Conservation (phyloP, 129 eudicot species). For the Glebionis coronaria region DNA sequence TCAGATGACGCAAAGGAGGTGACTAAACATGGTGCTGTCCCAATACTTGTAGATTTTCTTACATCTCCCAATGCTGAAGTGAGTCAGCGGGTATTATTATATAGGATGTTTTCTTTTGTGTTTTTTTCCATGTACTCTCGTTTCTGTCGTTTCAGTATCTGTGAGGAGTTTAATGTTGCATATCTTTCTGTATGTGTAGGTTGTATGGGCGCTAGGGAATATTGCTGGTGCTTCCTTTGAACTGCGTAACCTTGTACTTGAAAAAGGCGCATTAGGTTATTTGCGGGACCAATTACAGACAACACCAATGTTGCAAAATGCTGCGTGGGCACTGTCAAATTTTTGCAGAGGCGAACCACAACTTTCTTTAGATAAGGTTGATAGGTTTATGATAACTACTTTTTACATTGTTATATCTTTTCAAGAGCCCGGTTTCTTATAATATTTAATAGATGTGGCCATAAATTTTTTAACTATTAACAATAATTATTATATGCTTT, state of each 20-base stretch:
- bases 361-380: constrained; percentile 72
- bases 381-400: constrained; percentile 1
- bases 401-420: background rate
- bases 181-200: background rate
- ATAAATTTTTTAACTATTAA: background rate
- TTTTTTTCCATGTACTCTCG: background rate
- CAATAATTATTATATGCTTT: constrained; percentile 11
- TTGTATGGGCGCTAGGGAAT: constrained; percentile 79
- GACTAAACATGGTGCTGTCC: constrained; percentile 85
- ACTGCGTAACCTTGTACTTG: constrained; percentile 72
- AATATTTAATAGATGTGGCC: background rate
- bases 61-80: constrained; percentile 80
- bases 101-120: background rate
- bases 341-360: constrained; percentile 90
- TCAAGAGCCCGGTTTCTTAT: background rate
- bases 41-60: constrained; percentile 72
- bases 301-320: constrained; percentile 76
- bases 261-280: constrained; percentile 59
- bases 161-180: no score
- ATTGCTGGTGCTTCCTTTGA: constrained; percentile 85
- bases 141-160: no score
- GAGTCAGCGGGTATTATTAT: constrained; percentile 58
- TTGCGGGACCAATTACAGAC: constrained; percentile 65
- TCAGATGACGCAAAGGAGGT: constrained; percentile 84
- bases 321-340: constrained; percentile 80